These are phyloP conservation scores for Kazachstania africana DNA, from an alignment of 805 yeast genomes.

Conservation along the genomic window DNA sequence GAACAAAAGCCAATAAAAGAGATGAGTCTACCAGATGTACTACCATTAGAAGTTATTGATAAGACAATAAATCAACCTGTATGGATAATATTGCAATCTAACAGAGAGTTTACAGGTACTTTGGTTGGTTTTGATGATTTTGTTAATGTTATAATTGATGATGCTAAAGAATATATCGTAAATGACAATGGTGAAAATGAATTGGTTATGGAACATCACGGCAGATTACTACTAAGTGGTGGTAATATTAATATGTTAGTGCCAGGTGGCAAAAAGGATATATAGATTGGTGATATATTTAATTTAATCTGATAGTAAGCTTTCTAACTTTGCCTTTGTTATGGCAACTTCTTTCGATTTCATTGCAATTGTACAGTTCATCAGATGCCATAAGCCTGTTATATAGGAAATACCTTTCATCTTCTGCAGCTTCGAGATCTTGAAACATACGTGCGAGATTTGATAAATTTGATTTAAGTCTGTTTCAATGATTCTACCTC, in stretches of 20 bases:
- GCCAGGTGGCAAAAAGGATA: constrained; percentile 34
- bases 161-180: constrained; percentile 33
- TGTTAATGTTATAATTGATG: constrained; percentile 79
- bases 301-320: too few species aligned
- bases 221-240: constrained; percentile 60
- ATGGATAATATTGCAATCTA: constrained; percentile 55
- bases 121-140: constrained; percentile 90
- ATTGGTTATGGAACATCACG: constrained; percentile 33
- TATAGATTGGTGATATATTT: constrained; percentile 1
- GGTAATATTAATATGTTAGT: constrained; percentile 60
- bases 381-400: constrained; percentile 24
- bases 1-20: too few species aligned
- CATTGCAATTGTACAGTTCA: constrained; percentile 24
- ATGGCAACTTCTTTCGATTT: constrained; percentile 19
- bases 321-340: constrained; percentile 17
- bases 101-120: constrained; percentile 78
- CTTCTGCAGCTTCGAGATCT: constrained; percentile 15
- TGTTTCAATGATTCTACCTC: constrained; percentile 22
- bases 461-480: constrained; percentile 16
- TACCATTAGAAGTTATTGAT: constrained; percentile 82
- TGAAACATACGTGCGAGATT: constrained; percentile 20
- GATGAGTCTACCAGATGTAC: constrained; percentile 18
- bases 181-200: constrained; percentile 25
- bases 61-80: constrained; percentile 72
- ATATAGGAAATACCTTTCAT: constrained; percentile 15